Evolutionary conservation across 495 filamentous ascomycete genomes (phyloP).

Genomic region (Xylaria castorea): DNA sequence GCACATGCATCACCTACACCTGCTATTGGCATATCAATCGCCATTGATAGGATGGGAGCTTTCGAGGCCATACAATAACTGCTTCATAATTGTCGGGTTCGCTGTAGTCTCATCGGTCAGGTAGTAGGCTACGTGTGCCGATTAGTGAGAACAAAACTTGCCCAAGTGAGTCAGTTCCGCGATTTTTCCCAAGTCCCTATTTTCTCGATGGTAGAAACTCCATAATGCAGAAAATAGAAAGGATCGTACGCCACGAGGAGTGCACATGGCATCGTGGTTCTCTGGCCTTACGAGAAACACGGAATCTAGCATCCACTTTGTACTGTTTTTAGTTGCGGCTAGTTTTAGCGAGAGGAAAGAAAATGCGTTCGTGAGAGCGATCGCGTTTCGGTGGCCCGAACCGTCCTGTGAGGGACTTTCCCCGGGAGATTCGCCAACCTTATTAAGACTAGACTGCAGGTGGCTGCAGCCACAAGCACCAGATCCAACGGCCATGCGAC

Average conservation of each 20-base stretch:
- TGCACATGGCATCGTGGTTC: conserved; percentile 15
- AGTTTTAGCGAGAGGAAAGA: conserved; percentile 12
- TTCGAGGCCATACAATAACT: background rate
- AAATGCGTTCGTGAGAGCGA: conserved; percentile 17
- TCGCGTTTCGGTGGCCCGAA: conserved; percentile 8
- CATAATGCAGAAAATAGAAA: conserved; percentile 25
- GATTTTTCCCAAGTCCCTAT: background rate
- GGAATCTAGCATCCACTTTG: background rate
- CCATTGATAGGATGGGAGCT: background rate
- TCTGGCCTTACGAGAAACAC: background rate
- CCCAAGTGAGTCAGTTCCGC: background rate
- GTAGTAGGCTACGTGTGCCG: background rate
- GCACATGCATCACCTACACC: background rate
- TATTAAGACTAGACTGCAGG: conserved; percentile 20
- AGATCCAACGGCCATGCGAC: conserved; percentile 5
- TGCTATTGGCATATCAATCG: background rate
- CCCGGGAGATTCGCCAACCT: conserved; percentile 11
- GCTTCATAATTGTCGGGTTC: background rate
- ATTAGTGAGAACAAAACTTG: background rate
- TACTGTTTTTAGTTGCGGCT: conserved; percentile 26
- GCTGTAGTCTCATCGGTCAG: background rate
- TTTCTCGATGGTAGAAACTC: background rate
- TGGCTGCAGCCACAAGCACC: conserved; percentile 14
- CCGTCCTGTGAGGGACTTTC: conserved; percentile 17
- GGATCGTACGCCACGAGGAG: conserved; percentile 21